These are phyloP conservation scores for Myxozyma kluyveri DNA, from an alignment of 805 yeast species.

Conservation along the genomic window DNA sequence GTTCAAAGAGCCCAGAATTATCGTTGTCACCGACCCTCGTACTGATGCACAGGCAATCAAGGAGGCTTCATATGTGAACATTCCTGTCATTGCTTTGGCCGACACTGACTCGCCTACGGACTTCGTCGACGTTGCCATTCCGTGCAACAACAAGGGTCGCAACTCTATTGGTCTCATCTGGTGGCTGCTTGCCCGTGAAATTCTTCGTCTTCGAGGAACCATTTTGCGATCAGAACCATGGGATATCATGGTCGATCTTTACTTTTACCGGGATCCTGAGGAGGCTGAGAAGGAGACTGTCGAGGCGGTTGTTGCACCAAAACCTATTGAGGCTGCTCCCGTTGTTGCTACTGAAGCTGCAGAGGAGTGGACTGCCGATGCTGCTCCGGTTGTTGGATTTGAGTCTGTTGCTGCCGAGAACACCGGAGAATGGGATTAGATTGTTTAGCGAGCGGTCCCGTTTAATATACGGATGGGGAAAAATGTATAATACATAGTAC, in stretches of 20 bases:
- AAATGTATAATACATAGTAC: neutral
- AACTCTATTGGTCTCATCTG: conserved; percentile 99
- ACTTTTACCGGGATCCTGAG: conserved; percentile 99
- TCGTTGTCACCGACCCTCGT: conserved; percentile 99
- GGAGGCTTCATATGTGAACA: conserved; percentile 99
- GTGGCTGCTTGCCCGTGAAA: conserved; percentile 99
- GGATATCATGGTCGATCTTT: conserved; percentile 99
- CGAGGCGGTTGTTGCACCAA: conserved; percentile 61
- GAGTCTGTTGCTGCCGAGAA: conserved; percentile 44
- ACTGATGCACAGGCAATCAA: conserved; percentile 99
- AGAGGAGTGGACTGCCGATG: conserved; percentile 42
- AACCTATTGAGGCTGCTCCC: conserved; percentile 64
- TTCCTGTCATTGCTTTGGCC: conserved; percentile 98
- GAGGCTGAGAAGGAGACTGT: conserved; percentile 82
- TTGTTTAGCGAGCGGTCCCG: too few species aligned
- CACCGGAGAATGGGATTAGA: conserved; percentile 27
- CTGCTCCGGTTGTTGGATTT: conserved; percentile 61
- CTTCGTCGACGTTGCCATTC: conserved; percentile 99
- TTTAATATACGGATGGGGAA: too few species aligned
- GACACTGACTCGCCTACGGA: conserved; percentile 99
- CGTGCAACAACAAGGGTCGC: conserved; percentile 99
- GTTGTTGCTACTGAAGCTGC: conserved; percentile 62
- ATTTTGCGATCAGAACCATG: conserved; percentile 94
- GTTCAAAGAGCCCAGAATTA: conserved; percentile 99
- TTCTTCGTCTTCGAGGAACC: conserved; percentile 97